Evolutionary conservation across 257 asterid species (phyloP), one percentile per base, ranked within the genome.

Genomic region (Capsicum pubescens): DNA sequence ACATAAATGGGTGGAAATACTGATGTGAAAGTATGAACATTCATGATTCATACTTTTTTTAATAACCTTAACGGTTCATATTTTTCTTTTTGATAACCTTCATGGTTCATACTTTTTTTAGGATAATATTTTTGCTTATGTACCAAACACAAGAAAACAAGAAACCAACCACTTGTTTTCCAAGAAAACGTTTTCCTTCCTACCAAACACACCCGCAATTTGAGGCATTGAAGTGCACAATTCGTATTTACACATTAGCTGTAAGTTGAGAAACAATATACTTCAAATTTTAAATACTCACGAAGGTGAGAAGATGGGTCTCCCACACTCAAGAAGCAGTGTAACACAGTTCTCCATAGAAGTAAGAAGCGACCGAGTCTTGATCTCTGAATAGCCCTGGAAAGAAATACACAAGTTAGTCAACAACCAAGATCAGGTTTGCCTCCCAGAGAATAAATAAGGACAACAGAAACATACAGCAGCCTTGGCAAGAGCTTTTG

Each of bases 401-500:
- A 87, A 32, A 66, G 83, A 80, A 86, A 83, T 50, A 19, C 61
- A 86, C 46, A 3, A 32, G 56, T 80, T 36, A 36, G 16, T 84
- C 84, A 87, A 81, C 78, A n/a, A 84, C 58, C 58, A 55, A 83
- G 44, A 77, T 42, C 58, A 78, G 19, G 56, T 0, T 35, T 82
- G 76, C 80, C 21, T 50, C 69, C 5, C 60, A 68, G 79, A 68
- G 35, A 66, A 26, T 36, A 26, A 46, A 63, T 46, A 67, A 36
- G 55, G 54, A 44, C 39, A 82, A 68, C 16, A 82, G 60, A 55
- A 82, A 88, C 99, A 85, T 90, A 96, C 99, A 87, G 96, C 94
- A 88, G 99, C 96, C 83, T 90, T 95, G 42, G 99, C 99, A 82
- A 97, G 92, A 82, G 99, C 99, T 89, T 97, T 97, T 5, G 98